Percentiles rank a stretch among this genome's conserved stretches.
Evolutionary conservation across 2,329 filamentous ascomycete species (phyloP).

Genomic region (Canariomyces notabilis): DNA sequence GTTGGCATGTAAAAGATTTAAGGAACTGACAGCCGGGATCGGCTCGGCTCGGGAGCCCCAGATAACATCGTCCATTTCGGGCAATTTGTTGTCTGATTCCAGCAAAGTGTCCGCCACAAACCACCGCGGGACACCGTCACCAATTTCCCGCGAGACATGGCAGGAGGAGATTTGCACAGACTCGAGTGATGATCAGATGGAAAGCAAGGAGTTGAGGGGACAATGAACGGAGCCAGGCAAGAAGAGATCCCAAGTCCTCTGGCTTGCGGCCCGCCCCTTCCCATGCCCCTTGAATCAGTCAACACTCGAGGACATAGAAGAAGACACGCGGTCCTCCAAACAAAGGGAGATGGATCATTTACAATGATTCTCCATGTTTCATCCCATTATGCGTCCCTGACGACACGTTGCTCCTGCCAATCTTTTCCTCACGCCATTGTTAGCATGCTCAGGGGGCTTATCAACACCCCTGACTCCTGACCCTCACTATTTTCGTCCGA

Average conservation of each 20-base stretch:
- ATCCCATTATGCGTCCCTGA: neutral
- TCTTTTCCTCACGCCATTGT: neutral
- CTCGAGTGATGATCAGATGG: neutral
- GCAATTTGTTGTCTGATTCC: conserved; percentile 6
- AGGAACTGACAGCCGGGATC: neutral
- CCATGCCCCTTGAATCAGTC: neutral
- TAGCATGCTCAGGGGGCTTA: neutral
- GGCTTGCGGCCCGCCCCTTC: neutral
- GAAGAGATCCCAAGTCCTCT: neutral
- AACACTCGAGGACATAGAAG: neutral
- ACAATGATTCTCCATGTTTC: neutral
- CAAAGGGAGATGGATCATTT: neutral
- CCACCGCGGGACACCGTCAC: neutral
- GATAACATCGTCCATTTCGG: conserved; percentile 2
- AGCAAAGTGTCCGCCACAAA: conserved; percentile 7
- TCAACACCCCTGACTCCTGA: too few species aligned
- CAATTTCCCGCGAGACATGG: conserved; percentile 11
- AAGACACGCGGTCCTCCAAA: neutral
- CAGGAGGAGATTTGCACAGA: neutral
- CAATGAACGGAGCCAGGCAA: neutral
- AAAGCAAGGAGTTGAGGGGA: neutral
- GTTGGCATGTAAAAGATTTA: neutral
- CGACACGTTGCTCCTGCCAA: neutral
- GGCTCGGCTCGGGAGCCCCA: conserved; percentile 5
- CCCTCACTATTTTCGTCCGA: too few species aligned